These are phyloP conservation scores for Pichia sp. DNA, from an alignment of 1,139 yeast species.

Conservation along the genomic window DNA sequence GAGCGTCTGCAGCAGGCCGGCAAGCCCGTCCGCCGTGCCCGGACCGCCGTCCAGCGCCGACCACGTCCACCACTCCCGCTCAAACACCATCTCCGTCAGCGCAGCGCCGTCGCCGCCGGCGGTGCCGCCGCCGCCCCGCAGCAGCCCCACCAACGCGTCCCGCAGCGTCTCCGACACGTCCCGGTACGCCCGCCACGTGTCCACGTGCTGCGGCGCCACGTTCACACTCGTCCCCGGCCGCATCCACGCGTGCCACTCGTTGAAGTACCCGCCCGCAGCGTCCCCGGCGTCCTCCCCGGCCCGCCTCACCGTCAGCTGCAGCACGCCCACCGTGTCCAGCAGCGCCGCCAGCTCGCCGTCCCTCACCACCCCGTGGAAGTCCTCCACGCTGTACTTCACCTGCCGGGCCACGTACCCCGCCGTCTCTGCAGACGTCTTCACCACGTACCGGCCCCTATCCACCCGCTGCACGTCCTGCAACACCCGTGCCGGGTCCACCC, in stretches of 20 bases:
- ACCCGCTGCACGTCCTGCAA: not conserved
- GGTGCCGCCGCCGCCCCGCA: too few species aligned
- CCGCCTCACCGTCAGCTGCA: slow-evolving; percentile 3
- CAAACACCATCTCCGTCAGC: slow-evolving; percentile 18
- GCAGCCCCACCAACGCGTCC: slow-evolving; percentile 3
- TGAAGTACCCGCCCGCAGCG: too few species aligned
- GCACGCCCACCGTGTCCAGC: not conserved
- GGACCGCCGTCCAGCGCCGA: not conserved
- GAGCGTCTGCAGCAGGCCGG: not conserved
- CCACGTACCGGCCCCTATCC: too few species aligned
- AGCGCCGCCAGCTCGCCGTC: not conserved
- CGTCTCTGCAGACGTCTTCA: not conserved
- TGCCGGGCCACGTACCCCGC: slow-evolving; percentile 1
- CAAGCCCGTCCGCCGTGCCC: not conserved
- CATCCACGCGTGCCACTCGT: slow-evolving; percentile 13
- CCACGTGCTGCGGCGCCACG: slow-evolving; percentile 28
- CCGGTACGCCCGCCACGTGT: slow-evolving; percentile 20
- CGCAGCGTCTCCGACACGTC: slow-evolving; percentile 13
- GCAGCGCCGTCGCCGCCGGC: not conserved
- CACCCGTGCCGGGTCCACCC: not conserved
- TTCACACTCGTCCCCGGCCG: slow-evolving; percentile 13
- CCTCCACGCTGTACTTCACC: not conserved
- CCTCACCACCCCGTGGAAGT: not conserved
- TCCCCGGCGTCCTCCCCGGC: too few species aligned
- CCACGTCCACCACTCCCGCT: slow-evolving; percentile 26